phyloP scores from a whole-genome alignment of 805 yeast species.

The Saccharomyces mikatae region DNA sequence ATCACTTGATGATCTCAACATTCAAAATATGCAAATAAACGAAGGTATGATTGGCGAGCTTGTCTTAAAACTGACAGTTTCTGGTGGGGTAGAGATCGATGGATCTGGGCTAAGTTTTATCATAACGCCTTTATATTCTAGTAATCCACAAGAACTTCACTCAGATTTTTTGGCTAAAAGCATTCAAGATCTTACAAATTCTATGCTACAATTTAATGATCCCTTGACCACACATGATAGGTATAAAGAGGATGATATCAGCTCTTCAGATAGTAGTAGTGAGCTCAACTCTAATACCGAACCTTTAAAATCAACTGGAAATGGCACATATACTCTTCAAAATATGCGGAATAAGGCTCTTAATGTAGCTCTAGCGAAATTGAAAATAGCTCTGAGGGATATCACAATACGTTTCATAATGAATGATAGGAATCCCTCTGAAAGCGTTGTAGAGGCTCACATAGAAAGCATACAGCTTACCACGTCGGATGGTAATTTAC shows the following conservation, averaged over 20 bases:
- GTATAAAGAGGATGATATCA: conserved; percentile 5
- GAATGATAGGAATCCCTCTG: conserved; percentile 26
- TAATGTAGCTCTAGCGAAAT: conserved; percentile 56
- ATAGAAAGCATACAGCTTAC: conserved; percentile 16
- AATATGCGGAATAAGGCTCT: conserved; percentile 56
- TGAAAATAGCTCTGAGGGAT: conserved; percentile 43
- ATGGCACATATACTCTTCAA: conserved; percentile 33
- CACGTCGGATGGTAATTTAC: conserved; percentile 11
- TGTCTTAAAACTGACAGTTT: conserved; percentile 52
- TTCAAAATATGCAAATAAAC: conserved; percentile 58
- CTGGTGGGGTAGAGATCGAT: conserved; percentile 61
- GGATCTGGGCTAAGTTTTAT: conserved; percentile 47
- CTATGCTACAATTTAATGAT: conserved; percentile 33
- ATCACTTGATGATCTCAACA: conserved; percentile 59
- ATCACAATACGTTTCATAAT: conserved; percentile 42
- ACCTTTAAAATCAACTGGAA: background rate
- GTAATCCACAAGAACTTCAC: conserved; percentile 22
- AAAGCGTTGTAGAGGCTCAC: conserved; percentile 28
- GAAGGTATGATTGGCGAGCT: conserved; percentile 52
- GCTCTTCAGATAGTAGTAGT: conserved; percentile 12
- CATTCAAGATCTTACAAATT: conserved; percentile 63
- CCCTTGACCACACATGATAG: conserved; percentile 6
- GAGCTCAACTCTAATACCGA: background rate
- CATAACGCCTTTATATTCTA: conserved; percentile 10
- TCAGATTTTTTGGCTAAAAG: conserved; percentile 55